Evolutionary conservation across 495 filamentous ascomycete species (phyloP), one percentile per base, ranked within the genome.

Genomic region (Bombardia bombarda): DNA sequence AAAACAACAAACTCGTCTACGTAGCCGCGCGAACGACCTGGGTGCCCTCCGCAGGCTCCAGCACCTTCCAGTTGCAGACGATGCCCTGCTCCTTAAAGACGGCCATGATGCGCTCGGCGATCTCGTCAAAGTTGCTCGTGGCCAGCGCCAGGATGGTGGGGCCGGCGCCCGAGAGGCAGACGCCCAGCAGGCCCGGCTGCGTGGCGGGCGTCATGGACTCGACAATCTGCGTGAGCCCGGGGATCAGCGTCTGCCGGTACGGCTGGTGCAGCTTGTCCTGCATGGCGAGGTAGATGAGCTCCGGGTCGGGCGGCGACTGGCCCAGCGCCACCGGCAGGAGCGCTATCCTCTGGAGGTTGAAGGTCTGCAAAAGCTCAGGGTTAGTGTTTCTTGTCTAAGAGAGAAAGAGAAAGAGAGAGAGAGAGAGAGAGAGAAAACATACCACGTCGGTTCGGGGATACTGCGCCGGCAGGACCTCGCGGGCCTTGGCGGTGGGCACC

Each of bases 191-290:
- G 7, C 92, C 92, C 5, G 87, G 85, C 56, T 94, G 85, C 18
- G 82, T 81, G 54, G 77, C 73, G 1, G 90, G 90, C 18, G 79
- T 90, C 63, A 98, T 82, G 23, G 80, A 84, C 56, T 83, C 78
- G 25, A 97, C 80, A 45, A 95, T 86, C 55, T 93, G 85, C n/a
- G 83, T 82, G 41, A 98, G 67, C 1, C 92, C 90, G 2, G 90
- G 92, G 47, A 98, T 90, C 38, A 98, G 73, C 10, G 73, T 82
- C 60, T 86, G 80, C 32, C 92, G 80, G 65, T 97, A 95, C 8
- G 86, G 90, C 62, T 98, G 92, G 63, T 98, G 92, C 30, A 98
- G 73, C 61, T 87, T 92, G 67, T 98, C 92, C 65, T 95, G 89
- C 92, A 98, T 98, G 21, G 87, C 90, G 21, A 89, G 74, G 68